Conservation (phyloP, 2,329 filamentous ascomycete genomes). For the Calonectria hongkongensis region DNA sequence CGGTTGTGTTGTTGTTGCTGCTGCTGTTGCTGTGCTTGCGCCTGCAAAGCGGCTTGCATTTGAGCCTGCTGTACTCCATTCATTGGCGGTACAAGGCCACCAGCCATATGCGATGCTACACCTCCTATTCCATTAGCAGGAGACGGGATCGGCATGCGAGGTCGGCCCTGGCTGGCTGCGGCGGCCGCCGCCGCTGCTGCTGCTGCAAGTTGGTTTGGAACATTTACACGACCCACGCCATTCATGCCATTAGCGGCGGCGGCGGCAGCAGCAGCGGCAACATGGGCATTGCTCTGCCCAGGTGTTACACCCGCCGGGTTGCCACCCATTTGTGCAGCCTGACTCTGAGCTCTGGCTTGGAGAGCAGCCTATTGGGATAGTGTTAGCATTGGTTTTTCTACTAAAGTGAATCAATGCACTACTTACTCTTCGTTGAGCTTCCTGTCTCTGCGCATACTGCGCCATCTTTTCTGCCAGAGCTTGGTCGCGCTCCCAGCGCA, state of each 20-base stretch:
- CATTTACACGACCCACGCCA: conserved; percentile 62
- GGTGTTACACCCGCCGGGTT: conserved; percentile 61
- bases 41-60: conserved; percentile 75
- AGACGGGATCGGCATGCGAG: conserved; percentile 73
- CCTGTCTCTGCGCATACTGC: conserved; percentile 75
- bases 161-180: conserved; percentile 66
- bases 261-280: conserved; percentile 50
- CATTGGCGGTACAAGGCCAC: conserved; percentile 73
- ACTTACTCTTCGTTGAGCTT: conserved; percentile 74
- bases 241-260: conserved; percentile 55
- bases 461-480: conserved; percentile 76
- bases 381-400: conserved; percentile 52
- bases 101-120: conserved; percentile 69
- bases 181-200: conserved; percentile 59
- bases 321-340: conserved; percentile 67
- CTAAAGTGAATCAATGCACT: conserved; percentile 48
- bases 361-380: conserved; percentile 60
- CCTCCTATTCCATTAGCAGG: conserved; percentile 71
- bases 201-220: conserved; percentile 67
- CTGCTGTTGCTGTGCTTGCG: conserved; percentile 67
- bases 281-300: conserved; percentile 55
- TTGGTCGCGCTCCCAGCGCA: conserved; percentile 91
- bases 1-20: conserved; percentile 68
- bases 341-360: conserved; percentile 68
- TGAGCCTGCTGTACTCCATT: conserved; percentile 82